Percentiles rank a stretch among this genome's conserved stretches.
Evolutionary conservation across 176 grass and related monocot genomes (phyloP).

Genomic region (Thinopyrum elongatum): DNA sequence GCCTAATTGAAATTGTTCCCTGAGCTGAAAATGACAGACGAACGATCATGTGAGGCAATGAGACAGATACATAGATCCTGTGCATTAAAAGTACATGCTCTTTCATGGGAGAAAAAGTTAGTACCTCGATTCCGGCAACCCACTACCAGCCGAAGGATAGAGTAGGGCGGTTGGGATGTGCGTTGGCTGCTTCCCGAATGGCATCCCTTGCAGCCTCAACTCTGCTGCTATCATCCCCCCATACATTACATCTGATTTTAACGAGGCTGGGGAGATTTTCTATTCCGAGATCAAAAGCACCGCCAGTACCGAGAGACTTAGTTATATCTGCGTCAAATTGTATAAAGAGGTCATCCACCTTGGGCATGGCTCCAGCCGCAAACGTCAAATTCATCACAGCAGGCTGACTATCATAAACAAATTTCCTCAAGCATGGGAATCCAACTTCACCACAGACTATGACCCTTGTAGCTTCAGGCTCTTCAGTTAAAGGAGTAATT

Average conservation of each 20-base stretch:
- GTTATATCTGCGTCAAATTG: background rate
- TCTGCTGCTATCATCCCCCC: background rate
- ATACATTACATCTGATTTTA: background rate
- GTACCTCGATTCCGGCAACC: too few species aligned
- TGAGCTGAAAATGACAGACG: too few species aligned
- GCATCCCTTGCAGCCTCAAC: background rate
- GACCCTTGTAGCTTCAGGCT: background rate
- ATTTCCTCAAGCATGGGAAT: background rate
- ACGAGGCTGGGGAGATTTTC: background rate
- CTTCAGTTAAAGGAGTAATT: background rate
- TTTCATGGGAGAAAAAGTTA: too few species aligned
- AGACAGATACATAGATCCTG: too few species aligned
- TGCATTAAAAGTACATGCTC: too few species aligned
- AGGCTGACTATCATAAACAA: rapidly evolving
- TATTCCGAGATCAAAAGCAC: background rate
- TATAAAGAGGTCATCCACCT: background rate
- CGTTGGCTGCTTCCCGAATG: background rate
- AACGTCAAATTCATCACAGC: background rate
- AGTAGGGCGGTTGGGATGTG: background rate
- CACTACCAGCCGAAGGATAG: background rate
- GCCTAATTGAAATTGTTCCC: too few species aligned
- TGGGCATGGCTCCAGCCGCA: background rate
- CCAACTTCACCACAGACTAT: background rate
- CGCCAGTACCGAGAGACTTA: background rate
- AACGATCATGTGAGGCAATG: too few species aligned